A percentile compares a stretch with the other conserved stretches of the same genome.
Conservation (phyloP, 768 basidiomycete species). For the Auricularia heimuer region DNA sequence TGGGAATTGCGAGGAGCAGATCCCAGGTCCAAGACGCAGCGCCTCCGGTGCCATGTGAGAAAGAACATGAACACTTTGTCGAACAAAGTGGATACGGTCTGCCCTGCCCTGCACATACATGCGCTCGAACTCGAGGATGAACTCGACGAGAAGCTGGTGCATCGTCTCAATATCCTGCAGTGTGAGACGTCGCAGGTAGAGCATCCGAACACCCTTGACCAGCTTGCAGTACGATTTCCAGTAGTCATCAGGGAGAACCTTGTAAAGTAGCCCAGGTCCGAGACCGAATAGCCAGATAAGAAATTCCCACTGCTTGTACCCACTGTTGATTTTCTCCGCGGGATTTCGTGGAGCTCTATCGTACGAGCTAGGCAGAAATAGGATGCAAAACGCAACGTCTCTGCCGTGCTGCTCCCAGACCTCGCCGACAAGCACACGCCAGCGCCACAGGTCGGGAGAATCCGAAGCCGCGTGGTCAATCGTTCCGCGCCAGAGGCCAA, state of each 20-base stretch:
- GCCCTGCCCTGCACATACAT: conserved; percentile 22
- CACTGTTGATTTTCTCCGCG: conserved; percentile 30
- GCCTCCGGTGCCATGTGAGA: conserved; percentile 21
- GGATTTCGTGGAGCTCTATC: conserved; percentile 32
- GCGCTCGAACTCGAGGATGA: conserved; percentile 24
- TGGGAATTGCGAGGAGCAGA: conserved; percentile 21
- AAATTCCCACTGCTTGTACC: conserved; percentile 32
- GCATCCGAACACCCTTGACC: conserved; percentile 17
- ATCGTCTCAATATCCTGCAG: conserved; percentile 14
- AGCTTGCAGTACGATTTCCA: conserved; percentile 26
- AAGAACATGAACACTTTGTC: conserved; percentile 24
- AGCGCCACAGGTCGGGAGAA: conserved; percentile 21
- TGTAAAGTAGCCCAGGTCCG: conserved; percentile 1
- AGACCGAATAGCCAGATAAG: conserved; percentile 21
- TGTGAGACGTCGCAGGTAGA: conserved; percentile 17
- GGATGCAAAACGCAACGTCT: conserved; percentile 19
- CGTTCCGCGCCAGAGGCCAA: conserved; percentile 24
- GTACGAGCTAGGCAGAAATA: conserved; percentile 31
- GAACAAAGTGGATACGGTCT: conserved; percentile 24
- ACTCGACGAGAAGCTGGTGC: conserved; percentile 21
- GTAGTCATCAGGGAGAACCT: neutral
- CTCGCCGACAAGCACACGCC: conserved; percentile 18
- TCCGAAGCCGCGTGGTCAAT: conserved; percentile 19
- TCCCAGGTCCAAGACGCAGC: conserved; percentile 14
- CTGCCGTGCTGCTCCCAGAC: conserved; percentile 29